Evolutionary conservation across 352 stramenopile species (phyloP).

Genomic region (Chrysophaeum taylorii): DNA sequence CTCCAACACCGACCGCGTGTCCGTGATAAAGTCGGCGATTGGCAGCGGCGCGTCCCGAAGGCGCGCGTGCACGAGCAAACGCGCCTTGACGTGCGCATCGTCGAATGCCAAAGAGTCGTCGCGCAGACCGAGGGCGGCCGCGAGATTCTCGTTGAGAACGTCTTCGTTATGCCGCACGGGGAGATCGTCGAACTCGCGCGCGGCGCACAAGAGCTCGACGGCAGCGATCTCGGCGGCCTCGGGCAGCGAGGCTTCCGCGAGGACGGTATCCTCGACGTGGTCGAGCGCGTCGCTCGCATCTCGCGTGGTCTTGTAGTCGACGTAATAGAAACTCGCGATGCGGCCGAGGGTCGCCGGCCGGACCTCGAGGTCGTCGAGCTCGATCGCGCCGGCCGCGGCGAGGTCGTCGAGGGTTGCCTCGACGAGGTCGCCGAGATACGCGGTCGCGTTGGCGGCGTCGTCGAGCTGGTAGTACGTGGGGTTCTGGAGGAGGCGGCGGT

Average conservation of each 20-base stretch:
- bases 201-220: constrained; percentile 30
- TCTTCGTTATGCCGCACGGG: constrained; percentile 97
- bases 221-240: not conserved
- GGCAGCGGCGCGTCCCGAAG: constrained; percentile 76
- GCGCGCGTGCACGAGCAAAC: constrained; percentile 85
- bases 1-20: constrained; percentile 87
- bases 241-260: constrained; percentile 16
- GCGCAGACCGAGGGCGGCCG: constrained; percentile 34
- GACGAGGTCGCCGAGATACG: constrained; percentile 70
- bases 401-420: constrained; percentile 62
- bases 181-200: constrained; percentile 82
- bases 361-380: constrained; percentile 47
- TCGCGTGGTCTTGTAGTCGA: constrained; percentile 72
- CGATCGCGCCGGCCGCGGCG: constrained; percentile 67
- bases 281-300: constrained; percentile 36
- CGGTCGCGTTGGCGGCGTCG: constrained; percentile 32
- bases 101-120: constrained; percentile 25
- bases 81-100: constrained; percentile 49
- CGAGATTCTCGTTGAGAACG: constrained; percentile 68
- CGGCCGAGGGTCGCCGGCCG: constrained; percentile 70
- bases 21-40: constrained; percentile 94
- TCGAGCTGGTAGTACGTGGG: constrained; percentile 85
- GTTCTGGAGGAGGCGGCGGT: constrained; percentile 85
- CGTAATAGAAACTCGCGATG: constrained; percentile 88
- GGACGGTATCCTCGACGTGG: constrained; percentile 48